These are phyloP conservation scores for Phytopythium litorale DNA, from an alignment of 352 stramenopile genomes.

Conservation along the genomic window DNA sequence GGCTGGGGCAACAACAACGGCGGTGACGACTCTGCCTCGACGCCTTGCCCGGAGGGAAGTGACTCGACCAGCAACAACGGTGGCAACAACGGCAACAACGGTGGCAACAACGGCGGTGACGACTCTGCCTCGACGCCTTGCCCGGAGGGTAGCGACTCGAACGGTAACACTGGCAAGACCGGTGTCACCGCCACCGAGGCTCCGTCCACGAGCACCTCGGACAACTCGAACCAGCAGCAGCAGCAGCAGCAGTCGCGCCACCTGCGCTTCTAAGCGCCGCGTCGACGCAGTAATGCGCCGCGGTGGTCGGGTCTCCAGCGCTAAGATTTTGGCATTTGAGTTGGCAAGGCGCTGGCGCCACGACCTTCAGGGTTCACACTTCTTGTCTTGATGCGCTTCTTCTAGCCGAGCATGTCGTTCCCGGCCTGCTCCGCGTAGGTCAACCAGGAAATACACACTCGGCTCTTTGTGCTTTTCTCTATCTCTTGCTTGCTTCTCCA, in stretches of 20 bases:
- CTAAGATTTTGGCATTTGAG: constrained; percentile 1
- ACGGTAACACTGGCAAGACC: neutral
- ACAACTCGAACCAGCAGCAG: constrained; percentile 5
- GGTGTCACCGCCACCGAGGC: neutral
- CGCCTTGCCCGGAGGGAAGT: neutral
- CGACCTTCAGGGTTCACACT: neutral
- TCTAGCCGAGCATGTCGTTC: neutral
- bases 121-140: neutral
- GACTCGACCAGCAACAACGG: neutral
- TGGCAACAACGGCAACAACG: neutral
- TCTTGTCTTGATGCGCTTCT: neutral
- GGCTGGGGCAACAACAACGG: neutral
- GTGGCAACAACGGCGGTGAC: neutral
- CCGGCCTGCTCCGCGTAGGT: neutral
- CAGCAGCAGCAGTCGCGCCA: constrained; percentile 5
- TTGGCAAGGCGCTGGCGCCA: neutral
- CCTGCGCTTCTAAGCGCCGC: constrained; percentile 8
- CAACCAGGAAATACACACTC: neutral
- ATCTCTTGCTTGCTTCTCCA: too few relatives aligned
- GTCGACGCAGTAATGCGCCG: neutral
- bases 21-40: neutral
- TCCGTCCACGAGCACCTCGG: neutral
- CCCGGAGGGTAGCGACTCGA: constrained; percentile 1
- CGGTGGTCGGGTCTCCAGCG: neutral
- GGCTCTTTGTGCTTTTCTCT: neutral